phyloP scores from a whole-genome alignment of 176 grass and related monocot species.

The Cocos nucifera region DNA sequence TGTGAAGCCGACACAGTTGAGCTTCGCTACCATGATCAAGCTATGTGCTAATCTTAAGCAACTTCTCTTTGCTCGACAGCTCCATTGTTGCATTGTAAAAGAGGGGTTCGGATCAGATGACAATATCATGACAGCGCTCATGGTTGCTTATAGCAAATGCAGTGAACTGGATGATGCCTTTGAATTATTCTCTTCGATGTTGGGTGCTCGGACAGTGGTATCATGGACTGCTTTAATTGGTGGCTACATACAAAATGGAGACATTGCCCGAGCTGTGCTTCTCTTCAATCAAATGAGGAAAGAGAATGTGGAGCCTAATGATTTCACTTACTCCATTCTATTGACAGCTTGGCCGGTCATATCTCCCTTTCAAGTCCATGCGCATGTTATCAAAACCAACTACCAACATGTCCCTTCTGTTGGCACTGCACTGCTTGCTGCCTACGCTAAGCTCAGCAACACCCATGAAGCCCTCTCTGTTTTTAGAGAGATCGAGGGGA shows the following conservation, averaged over 20 bases:
- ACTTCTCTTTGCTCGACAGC: conserved; percentile 32
- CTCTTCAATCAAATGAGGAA: conserved; percentile 63
- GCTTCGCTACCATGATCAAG: conserved; percentile 58
- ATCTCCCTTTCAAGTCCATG: conserved; percentile 48
- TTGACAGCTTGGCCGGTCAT: conserved; percentile 32
- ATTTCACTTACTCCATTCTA: conserved; percentile 62
- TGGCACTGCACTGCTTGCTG: conserved; percentile 59
- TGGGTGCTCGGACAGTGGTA: conserved; percentile 33
- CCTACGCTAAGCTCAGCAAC: conserved; percentile 40
- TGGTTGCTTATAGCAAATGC: conserved; percentile 56
- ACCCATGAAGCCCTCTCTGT: conserved; percentile 40
- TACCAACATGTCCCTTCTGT: conserved; percentile 40
- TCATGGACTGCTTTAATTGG: conserved; percentile 81
- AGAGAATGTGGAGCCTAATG: conserved; percentile 50
- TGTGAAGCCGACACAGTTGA: conserved; percentile 33
- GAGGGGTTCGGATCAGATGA: conserved; percentile 33
- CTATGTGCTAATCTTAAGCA: conserved; percentile 55
- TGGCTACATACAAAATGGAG: conserved; percentile 41
- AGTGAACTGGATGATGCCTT: conserved; percentile 30
- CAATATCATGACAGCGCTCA: conserved; percentile 48
- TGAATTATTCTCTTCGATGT: conserved; percentile 34
- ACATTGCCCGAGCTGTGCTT: conserved; percentile 25
- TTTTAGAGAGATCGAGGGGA: conserved; percentile 43
- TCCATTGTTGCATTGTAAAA: conserved; percentile 51
- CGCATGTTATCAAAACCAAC: conserved; percentile 56